Percentiles rank a stretch among this genome's conserved stretches.
Conservation (phyloP, 305 asterid genomes). For the Solanum hybrid region DNA sequence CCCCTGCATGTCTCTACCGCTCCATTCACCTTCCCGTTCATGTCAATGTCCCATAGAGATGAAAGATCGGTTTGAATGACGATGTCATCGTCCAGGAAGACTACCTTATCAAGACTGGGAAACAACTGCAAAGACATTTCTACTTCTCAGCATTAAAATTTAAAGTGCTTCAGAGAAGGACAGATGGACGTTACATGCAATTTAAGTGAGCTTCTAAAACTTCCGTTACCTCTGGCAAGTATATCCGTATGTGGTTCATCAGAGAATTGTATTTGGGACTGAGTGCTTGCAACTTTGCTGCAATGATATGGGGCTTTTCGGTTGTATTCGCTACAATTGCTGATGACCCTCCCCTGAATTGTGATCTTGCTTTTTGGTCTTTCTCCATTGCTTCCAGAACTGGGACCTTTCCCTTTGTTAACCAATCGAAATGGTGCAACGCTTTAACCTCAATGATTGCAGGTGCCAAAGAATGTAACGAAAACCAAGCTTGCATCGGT, state of each 20-base stretch:
- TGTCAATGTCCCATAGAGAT: constrained; percentile 11
- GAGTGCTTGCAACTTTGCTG: constrained; percentile 88
- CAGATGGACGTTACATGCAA: background rate
- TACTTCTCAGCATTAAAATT: background rate
- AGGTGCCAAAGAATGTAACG: constrained; percentile 62
- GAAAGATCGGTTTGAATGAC: constrained; percentile 10
- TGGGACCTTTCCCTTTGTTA: constrained; percentile 78
- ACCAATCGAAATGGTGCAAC: constrained; percentile 91
- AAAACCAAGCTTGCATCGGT: constrained; percentile 98
- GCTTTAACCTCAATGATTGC: constrained; percentile 81
- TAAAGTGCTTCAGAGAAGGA: background rate
- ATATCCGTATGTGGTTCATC: constrained; percentile 87
- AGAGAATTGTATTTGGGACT: constrained; percentile 86
- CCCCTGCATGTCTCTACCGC: constrained; percentile 13
- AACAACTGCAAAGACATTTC: constrained; percentile 3
- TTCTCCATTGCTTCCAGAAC: constrained; percentile 96
- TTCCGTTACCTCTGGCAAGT: constrained; percentile 68
- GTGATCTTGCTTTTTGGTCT: constrained; percentile 72
- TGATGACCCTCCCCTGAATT: constrained; percentile 80
- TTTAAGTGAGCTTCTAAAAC: background rate
- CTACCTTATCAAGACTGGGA: constrained; percentile 13
- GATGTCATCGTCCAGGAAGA: constrained; percentile 10
- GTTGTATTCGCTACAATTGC: constrained; percentile 76
- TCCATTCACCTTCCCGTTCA: constrained; percentile 11
- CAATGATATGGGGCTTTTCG: constrained; percentile 65